Conservation (phyloP, 768 basidiomycete species). For the Mycena latifolia region DNA sequence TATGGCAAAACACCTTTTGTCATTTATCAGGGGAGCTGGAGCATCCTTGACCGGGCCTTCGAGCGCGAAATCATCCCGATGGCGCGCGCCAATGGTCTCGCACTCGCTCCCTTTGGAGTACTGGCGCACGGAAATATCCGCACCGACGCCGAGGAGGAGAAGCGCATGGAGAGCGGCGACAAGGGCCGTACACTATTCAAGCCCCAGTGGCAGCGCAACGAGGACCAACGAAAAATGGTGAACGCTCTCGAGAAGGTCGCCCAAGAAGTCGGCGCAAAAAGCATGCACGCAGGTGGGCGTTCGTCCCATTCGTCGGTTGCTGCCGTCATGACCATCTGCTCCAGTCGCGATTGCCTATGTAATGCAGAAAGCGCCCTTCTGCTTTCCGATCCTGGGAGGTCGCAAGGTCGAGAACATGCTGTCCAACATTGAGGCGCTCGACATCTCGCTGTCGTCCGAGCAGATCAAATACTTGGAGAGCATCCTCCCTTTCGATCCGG, state of each 20-base stretch:
- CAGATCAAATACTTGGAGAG: slow-evolving; percentile 62
- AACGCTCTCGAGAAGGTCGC: slow-evolving; percentile 64
- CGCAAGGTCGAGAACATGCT: slow-evolving; percentile 65
- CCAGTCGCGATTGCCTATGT: slow-evolving; percentile 67
- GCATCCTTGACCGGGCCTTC: slow-evolving; percentile 21
- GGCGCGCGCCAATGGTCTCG: slow-evolving; percentile 22
- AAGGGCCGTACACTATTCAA: slow-evolving; percentile 51
- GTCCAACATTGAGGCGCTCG: slow-evolving; percentile 64
- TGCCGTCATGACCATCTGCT: background rate
- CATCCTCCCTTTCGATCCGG: slow-evolving; percentile 56
- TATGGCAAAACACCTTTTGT: slow-evolving; percentile 20
- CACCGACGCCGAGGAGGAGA: slow-evolving; percentile 53
- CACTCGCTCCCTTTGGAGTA: slow-evolving; percentile 20
- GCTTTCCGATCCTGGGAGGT: slow-evolving; percentile 51
- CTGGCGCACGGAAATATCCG: slow-evolving; percentile 54
- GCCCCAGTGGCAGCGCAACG: slow-evolving; percentile 59
- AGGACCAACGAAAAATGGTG: slow-evolving; percentile 56
- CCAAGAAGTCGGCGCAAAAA: slow-evolving; percentile 59
- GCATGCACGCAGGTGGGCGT: slow-evolving; percentile 58
- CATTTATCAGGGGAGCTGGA: slow-evolving; percentile 20
- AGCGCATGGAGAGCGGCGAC: slow-evolving; percentile 40
- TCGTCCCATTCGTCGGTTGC: background rate
- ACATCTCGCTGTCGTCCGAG: slow-evolving; percentile 56
- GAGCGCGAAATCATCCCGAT: slow-evolving; percentile 28
- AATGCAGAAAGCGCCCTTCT: slow-evolving; percentile 63